A percentile compares a stretch with the other conserved stretches of the same genome.
phyloP scores from a whole-genome alignment of 192 early-diverging fungal species.

The Coemansia sp. region DNA sequence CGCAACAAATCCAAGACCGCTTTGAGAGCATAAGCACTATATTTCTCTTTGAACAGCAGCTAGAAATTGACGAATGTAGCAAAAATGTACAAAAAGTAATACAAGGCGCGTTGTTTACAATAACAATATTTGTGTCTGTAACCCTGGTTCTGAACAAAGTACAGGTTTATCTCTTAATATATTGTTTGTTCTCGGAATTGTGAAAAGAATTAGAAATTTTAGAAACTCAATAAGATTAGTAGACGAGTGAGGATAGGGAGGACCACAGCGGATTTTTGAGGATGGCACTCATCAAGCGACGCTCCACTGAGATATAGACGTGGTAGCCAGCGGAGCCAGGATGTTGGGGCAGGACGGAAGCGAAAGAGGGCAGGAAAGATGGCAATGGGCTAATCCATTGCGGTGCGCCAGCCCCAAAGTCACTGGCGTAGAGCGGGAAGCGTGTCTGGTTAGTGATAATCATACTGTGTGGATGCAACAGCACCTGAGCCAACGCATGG shows the following conservation, averaged over 20 bases:
- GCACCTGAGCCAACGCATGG: constrained; percentile 5
- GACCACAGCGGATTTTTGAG: constrained; percentile 14
- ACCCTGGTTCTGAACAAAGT: no score
- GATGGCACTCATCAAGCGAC: constrained; percentile 8
- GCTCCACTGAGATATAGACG: constrained; percentile 12
- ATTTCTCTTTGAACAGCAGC: no score
- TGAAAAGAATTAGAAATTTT: no score
- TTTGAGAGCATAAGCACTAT: no score
- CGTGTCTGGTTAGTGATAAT: constrained; percentile 26
- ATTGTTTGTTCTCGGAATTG: no score
- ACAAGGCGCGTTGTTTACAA: no score
- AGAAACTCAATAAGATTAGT: not conserved
- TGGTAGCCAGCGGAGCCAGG: constrained; percentile 10
- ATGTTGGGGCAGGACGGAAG: constrained; percentile 5
- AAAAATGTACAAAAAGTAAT: no score
- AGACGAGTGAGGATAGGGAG: not conserved
- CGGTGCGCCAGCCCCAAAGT: constrained; percentile 29
- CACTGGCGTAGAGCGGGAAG: constrained; percentile 14
- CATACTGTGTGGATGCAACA: not conserved
- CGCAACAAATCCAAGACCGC: no score
- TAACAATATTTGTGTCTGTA: no score
- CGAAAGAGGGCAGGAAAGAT: constrained; percentile 9
- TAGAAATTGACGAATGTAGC: no score
- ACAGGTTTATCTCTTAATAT: no score
- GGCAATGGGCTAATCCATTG: constrained; percentile 15